phyloP scores from a whole-genome alignment of 2,329 filamentous ascomycete species.

The Didymella pinodella region DNA sequence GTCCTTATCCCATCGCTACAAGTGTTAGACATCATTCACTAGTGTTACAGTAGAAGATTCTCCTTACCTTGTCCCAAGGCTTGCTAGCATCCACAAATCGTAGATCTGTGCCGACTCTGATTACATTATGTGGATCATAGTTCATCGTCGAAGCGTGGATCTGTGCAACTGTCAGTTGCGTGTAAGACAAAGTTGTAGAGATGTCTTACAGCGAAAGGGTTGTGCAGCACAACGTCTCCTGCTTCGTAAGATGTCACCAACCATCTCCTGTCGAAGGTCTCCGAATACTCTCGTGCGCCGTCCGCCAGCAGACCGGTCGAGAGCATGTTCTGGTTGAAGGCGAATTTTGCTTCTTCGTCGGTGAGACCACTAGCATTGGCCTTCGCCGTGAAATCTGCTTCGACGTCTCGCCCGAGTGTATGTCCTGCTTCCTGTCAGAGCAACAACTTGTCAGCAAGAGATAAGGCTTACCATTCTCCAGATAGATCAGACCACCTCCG shows the following conservation, averaged over 20 bases:
- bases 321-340: conserved; percentile 67
- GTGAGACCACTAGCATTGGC: conserved; percentile 60
- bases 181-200: too few species aligned
- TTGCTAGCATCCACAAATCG: conserved; percentile 63
- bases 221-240: conserved; percentile 58
- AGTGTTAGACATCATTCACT: conserved; percentile 5
- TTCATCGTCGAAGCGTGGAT: conserved; percentile 67
- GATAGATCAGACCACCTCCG: conserved; percentile 67
- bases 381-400: conserved; percentile 59
- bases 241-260: conserved; percentile 63
- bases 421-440: conserved; percentile 45
- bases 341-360: conserved; percentile 58
- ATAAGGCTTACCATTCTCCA: conserved; percentile 56
- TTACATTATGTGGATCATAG: conserved; percentile 59
- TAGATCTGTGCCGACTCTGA: conserved; percentile 64
- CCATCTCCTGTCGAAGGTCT: conserved; percentile 57
- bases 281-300: conserved; percentile 56
- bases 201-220: conserved; percentile 36
- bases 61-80: conserved; percentile 59
- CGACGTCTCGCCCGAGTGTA: conserved; percentile 59
- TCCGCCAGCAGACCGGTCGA: conserved; percentile 62
- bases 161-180: conserved; percentile 42
- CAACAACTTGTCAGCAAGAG: too few species aligned
- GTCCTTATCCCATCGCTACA: conserved; percentile 45
- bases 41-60: neutral